Evolutionary conservation across 495 filamentous ascomycete genomes (phyloP).

Genomic region (Hypoxylon lenormandii): DNA sequence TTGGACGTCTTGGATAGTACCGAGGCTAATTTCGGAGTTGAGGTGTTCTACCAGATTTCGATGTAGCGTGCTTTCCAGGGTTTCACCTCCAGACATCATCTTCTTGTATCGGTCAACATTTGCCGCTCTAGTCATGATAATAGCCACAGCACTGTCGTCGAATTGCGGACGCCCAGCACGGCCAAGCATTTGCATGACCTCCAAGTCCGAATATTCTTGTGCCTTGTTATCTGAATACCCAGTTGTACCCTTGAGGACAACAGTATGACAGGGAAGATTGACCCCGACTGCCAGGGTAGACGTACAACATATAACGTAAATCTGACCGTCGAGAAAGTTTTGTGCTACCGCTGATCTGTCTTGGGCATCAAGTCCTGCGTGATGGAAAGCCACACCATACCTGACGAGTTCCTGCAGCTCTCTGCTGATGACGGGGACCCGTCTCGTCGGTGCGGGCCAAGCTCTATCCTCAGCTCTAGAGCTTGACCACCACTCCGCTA

Average conservation of each 20-base stretch:
- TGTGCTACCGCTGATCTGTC: slow-evolving; percentile 80
- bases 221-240: slow-evolving; percentile 73
- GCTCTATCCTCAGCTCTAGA: slow-evolving; percentile 67
- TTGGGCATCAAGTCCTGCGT: slow-evolving; percentile 80
- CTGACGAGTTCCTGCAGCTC: slow-evolving; percentile 72
- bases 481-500: slow-evolving; percentile 74
- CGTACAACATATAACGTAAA: slow-evolving; percentile 94
- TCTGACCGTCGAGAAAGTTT: slow-evolving; percentile 77
- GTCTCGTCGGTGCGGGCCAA: slow-evolving; percentile 74
- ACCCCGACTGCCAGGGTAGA: slow-evolving; percentile 93
- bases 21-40: slow-evolving; percentile 91
- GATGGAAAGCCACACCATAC: slow-evolving; percentile 90
- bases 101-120: slow-evolving; percentile 80
- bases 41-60: slow-evolving; percentile 89
- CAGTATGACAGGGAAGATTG: slow-evolving; percentile 92
- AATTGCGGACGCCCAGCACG: slow-evolving; percentile 94
- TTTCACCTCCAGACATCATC: slow-evolving; percentile 84
- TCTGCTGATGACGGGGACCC: slow-evolving; percentile 66
- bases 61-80: slow-evolving; percentile 89
- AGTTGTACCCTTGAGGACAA: slow-evolving; percentile 90
- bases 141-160: slow-evolving; percentile 82
- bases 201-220: slow-evolving; percentile 86
- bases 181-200: slow-evolving; percentile 98
- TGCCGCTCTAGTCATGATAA: slow-evolving; percentile 82
- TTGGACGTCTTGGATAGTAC: slow-evolving; percentile 76